Percentiles rank a stretch among this genome's conserved stretches.
These are phyloP conservation scores for Amborella trichopoda DNA, from an alignment of 164 flowering plant genomes.

Conservation along the genomic window DNA sequence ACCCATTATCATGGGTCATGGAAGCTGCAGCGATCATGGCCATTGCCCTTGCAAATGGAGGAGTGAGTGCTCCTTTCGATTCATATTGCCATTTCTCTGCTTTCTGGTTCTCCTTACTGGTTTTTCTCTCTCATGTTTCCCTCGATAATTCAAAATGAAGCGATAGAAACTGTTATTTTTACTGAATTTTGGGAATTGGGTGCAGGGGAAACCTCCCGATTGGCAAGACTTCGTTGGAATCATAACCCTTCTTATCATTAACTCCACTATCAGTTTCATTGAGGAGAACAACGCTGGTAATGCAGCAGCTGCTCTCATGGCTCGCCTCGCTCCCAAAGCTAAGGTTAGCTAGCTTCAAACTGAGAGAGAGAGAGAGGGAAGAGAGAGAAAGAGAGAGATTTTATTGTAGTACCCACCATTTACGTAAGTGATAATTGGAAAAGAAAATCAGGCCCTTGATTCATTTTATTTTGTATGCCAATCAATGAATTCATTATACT, in stretches of 20 bases:
- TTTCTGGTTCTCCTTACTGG: background rate
- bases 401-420: too few species aligned
- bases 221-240: conserved; percentile 96
- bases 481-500: too few species aligned
- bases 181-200: conserved; percentile 1
- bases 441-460: too few species aligned
- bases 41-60: conserved; percentile 90
- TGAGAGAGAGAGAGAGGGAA: background rate
- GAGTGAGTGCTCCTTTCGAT: conserved; percentile 37
- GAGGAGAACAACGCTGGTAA: conserved; percentile 95
- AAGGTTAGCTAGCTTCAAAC: too few species aligned
- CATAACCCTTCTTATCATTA: conserved; percentile 59
- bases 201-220: conserved; percentile 80
- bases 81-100: background rate
- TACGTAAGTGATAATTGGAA: too few species aligned
- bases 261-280: conserved; percentile 83
- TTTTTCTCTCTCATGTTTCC: background rate
- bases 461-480: too few species aligned
- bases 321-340: conserved; percentile 84
- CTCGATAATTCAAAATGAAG: too few species aligned
- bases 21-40: conserved; percentile 97
- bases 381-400: background rate
- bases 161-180: too few species aligned
- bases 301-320: conserved; percentile 97
- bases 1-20: conserved; percentile 96